Conservation (phyloP, 306 rosid genomes). For the Rubus parviflorus region DNA sequence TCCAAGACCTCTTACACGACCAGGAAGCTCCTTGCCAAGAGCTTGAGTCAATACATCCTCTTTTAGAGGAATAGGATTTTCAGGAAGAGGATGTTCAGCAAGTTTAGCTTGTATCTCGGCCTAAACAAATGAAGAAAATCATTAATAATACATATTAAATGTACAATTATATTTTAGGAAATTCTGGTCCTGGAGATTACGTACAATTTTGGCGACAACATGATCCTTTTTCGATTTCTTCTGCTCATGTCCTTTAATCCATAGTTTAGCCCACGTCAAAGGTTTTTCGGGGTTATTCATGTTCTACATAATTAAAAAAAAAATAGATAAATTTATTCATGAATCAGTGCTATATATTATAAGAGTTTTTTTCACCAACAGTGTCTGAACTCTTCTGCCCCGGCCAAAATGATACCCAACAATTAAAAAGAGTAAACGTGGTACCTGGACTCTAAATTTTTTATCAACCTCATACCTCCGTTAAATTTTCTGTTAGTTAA, state of each 20-base stretch:
- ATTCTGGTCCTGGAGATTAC: background rate
- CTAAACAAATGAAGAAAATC: background rate
- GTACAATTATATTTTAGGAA: no score
- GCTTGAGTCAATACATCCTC: background rate
- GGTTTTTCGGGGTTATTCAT: background rate
- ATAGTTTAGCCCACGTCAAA: background rate
- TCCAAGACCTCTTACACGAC: background rate
- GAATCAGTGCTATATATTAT: no score
- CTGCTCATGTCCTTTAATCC: background rate
- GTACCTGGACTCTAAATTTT: no score
- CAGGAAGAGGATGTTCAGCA: no score
- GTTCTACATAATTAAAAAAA: background rate
- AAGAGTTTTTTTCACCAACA: no score
- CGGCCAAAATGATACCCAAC: no score
- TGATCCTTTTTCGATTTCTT: background rate
- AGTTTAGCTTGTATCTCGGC: background rate
- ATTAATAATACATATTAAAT: no score
- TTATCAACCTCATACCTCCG: no score
- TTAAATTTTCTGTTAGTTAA: no score
- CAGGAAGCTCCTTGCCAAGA: background rate
- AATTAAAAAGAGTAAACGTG: no score
- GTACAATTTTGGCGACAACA: background rate
- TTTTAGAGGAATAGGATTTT: background rate
- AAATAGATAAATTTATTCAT: no score
- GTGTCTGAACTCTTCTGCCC: no score